Evolutionary conservation across 257 asterid species (phyloP), one percentile per base, ranked within the genome.

Genomic region (Euphrasia confusa): DNA sequence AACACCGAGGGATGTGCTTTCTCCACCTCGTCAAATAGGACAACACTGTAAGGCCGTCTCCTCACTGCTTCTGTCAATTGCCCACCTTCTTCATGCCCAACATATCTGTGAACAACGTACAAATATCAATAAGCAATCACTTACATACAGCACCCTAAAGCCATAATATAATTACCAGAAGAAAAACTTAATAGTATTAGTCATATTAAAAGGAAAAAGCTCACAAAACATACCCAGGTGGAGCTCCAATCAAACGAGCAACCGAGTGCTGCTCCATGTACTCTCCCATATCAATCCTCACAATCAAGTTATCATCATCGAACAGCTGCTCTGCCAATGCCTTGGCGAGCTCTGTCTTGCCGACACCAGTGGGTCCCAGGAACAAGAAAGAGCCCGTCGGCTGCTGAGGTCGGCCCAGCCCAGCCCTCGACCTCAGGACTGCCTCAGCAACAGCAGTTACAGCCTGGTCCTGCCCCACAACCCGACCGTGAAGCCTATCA

Each of bases 221-320:
- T n/a, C 18, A 55, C 30, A 1, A 30, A 42, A 73, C 91, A 70
- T 74, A 90, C 87, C 99, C 97, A 35, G 95, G 99, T 5, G 99
- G 97, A 70, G 99, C 91, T 10, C 99, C 99, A 49, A 92, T 92
- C 49, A 89, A 45, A 0, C 97, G 80, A 11, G 96, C 86, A 64
- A 92, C 95, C 0, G 99, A 89, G 69, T 89, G 96, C n/a, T 89
- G 96, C 71, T 92, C 97, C 99, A 92, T 92, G 78, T 92, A 89
- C 66, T 92, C 97, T 0, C 96, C 87, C 99, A 92, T 92, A 60
- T 92, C 96, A 0, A 92, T 89, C 60, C 97, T 73, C 1, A 89
- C 77, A 81, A 89, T 80, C 55, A 92, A 69, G 7, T 74, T 89
- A 48, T 89, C 97, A 50, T 92, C 94, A 8, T 89, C 97, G 40